Conservation (phyloP, 441 rosid genomes). For the Isatis lusitanica region DNA sequence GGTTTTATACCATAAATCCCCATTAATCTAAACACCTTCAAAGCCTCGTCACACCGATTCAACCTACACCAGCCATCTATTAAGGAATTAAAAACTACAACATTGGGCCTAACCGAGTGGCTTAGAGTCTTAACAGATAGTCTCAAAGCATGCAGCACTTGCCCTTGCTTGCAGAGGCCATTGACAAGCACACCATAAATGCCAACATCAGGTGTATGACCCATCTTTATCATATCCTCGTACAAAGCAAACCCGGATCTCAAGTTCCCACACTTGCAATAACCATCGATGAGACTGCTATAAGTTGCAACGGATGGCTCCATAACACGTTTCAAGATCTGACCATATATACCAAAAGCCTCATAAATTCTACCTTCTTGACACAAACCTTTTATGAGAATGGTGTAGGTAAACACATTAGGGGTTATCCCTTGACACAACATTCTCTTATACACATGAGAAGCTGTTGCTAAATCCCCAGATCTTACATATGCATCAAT, state of each 20-base stretch:
- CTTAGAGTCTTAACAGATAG: conserved; percentile 34
- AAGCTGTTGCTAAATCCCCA: conserved; percentile 35
- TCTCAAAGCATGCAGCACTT: conserved; percentile 41
- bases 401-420: conserved; percentile 40
- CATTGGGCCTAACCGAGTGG: conserved; percentile 35
- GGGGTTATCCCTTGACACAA: conserved; percentile 40
- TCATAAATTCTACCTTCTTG: conserved; percentile 34
- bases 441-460: conserved; percentile 39
- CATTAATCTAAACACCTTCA: conserved; percentile 39
- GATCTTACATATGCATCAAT: conserved; percentile 36
- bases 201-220: conserved; percentile 37
- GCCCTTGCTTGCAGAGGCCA: conserved; percentile 52
- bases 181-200: conserved; percentile 41
- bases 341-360: conserved; percentile 46
- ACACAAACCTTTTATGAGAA: conserved; percentile 45
- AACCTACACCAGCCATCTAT: conserved; percentile 50
- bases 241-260: conserved; percentile 42
- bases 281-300: conserved; percentile 49
- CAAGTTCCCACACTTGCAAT: conserved; percentile 44
- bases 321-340: conserved; percentile 42
- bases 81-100: conserved; percentile 43
- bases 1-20: conserved; percentile 27
- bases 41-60: conserved; percentile 20
- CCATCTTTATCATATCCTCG: conserved; percentile 36
- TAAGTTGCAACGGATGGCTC: conserved; percentile 44